phyloP scores from a whole-genome alignment of 2,329 filamentous ascomycete genomes.

The Alternaria infectoria region DNA sequence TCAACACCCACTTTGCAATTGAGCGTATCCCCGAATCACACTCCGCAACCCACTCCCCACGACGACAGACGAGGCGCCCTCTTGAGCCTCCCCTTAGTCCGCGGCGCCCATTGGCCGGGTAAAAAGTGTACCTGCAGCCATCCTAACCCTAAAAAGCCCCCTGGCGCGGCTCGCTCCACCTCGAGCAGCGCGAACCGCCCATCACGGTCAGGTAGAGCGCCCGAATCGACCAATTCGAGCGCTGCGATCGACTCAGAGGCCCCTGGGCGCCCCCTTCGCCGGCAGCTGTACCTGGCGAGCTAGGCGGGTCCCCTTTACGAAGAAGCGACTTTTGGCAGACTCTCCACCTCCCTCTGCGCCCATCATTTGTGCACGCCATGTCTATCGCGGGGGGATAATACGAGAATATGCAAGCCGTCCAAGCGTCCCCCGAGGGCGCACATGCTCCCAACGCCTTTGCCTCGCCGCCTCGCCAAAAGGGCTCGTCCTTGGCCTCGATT shows the following conservation, averaged over 20 bases:
- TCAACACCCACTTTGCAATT: neutral
- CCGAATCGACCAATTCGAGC: slow-evolving; percentile 38
- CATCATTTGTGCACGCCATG: slow-evolving; percentile 48
- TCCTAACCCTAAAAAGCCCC: slow-evolving; percentile 12
- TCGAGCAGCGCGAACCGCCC: slow-evolving; percentile 30
- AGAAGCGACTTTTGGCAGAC: slow-evolving; percentile 28
- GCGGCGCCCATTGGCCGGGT: slow-evolving; percentile 12
- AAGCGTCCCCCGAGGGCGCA: slow-evolving; percentile 32
- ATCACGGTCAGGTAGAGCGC: slow-evolving; percentile 23
- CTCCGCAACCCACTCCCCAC: neutral
- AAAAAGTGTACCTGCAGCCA: slow-evolving; percentile 33
- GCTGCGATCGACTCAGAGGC: slow-evolving; percentile 35
- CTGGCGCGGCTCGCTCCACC: slow-evolving; percentile 33
- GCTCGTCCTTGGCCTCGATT: slow-evolving; percentile 49
- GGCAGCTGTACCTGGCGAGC: slow-evolving; percentile 31
- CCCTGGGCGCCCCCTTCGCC: slow-evolving; percentile 29
- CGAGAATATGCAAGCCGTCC: slow-evolving; percentile 43
- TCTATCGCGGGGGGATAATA: slow-evolving; percentile 28
- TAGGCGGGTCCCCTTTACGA: slow-evolving; percentile 37
- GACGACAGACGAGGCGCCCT: neutral
- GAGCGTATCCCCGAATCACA: neutral
- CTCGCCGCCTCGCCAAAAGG: slow-evolving; percentile 40
- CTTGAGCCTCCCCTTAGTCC: neutral
- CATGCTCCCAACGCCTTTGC: slow-evolving; percentile 20
- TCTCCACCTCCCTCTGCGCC: slow-evolving; percentile 29